Base-by-base conservation (phyloP, 306 rosid species). In the Gynostemma pentaphyllum region DNA sequence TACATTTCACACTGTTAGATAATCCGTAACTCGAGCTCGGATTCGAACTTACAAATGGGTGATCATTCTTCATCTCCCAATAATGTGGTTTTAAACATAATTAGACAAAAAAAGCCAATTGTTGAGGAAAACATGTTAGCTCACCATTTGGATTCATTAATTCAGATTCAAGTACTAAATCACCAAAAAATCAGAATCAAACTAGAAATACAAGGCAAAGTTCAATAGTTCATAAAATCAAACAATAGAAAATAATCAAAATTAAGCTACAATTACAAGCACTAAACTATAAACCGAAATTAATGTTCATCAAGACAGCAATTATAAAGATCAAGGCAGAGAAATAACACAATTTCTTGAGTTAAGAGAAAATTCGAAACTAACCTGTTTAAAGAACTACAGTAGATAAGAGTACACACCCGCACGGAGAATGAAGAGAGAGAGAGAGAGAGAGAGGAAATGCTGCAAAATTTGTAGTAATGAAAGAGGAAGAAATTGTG, bases 401-500 rank as follows among this genome's bases (percentile, higher is more conserved):
- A 46, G 18, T 18, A 47, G 71, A 28, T n/a, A n/a, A n/a, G n/a
- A n/a, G n/a, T n/a, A n/a, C n/a, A n/a, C n/a, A n/a, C n/a, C n/a
- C n/a, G n/a, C n/a, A n/a, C n/a, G n/a, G n/a, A n/a, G n/a, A n/a
- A n/a, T n/a, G n/a, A n/a, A n/a, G n/a, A 30, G 44, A 21, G 66
- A 11, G 72, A 14, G 57, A 9, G 64, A 15, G 51, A 0, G 48
- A 5, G 46, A 6, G 36, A 1, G 42, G 69, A 14, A 11, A 49
- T 45, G 70, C n/a, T 9, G 37, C 39, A 13, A 52, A 45, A 19
- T 62, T 68, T 68, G 47, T 26, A 62, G 61, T 18, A 59, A 67
- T 62, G 1, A 29, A 11, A 46, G 64, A 45, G 62, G 42, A 68
- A 57, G 54, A 69, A 72, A 68, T 69, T 49, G 72, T 72, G 76